Evolutionary conservation across 495 filamentous ascomycete genomes (phyloP).

Genomic region (Sordaria brevicollis): DNA sequence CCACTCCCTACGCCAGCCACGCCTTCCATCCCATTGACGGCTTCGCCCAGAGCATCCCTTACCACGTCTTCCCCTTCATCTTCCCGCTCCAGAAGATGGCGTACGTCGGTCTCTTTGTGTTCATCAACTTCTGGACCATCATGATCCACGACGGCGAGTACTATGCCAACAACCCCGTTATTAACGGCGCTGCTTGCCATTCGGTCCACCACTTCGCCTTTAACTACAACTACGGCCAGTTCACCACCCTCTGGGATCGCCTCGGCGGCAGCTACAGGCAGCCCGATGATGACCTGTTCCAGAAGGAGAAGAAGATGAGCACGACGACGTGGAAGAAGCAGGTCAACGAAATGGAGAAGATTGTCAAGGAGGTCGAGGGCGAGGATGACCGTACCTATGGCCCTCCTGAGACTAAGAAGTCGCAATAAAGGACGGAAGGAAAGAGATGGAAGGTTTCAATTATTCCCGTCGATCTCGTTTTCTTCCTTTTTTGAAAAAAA

Average conservation of each 20-base stretch:
- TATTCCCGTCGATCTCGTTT: background rate
- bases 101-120: constrained; percentile 75
- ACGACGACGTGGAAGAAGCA: constrained; percentile 73
- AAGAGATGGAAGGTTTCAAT: background rate
- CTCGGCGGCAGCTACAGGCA: constrained; percentile 79
- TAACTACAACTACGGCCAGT: constrained; percentile 98
- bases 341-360: constrained; percentile 74
- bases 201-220: constrained; percentile 81
- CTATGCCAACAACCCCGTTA: constrained; percentile 72
- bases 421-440: constrained; percentile 13
- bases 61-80: constrained; percentile 88
- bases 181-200: constrained; percentile 95
- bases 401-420: constrained; percentile 38
- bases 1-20: constrained; percentile 82
- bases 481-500: background rate
- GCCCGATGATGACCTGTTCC: constrained; percentile 81
- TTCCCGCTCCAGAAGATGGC: constrained; percentile 90
- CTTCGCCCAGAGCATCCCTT: constrained; percentile 83
- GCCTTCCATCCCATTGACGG: constrained; percentile 95
- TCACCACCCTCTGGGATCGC: constrained; percentile 91
- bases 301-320: constrained; percentile 80
- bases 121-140: constrained; percentile 96
- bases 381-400: constrained; percentile 71
- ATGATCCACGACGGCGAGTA: constrained; percentile 98
- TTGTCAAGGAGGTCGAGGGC: constrained; percentile 77